phyloP scores from a whole-genome alignment of 83 land plant species.

The Larix sibirica region DNA sequence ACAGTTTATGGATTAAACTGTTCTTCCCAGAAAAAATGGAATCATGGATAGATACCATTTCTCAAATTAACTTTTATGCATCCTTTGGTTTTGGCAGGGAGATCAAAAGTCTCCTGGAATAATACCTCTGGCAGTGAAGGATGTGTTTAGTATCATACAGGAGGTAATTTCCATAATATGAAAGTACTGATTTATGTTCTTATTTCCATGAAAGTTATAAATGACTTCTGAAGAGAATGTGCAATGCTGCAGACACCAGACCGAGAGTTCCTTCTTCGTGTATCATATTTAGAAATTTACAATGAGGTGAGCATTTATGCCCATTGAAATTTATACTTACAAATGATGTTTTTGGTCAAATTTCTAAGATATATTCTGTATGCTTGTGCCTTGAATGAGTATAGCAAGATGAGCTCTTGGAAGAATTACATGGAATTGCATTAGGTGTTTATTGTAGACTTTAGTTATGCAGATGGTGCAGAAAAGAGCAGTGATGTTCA shows the following conservation, averaged over 20 bases:
- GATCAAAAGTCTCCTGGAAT: constrained; percentile 93
- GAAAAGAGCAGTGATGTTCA: background rate
- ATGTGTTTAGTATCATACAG: constrained; percentile 91
- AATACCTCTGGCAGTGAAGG: constrained; percentile 89
- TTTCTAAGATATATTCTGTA: background rate
- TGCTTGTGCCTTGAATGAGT: background rate
- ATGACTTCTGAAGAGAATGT: background rate
- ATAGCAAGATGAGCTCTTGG: constrained; percentile 4
- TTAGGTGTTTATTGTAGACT: constrained; percentile 3
- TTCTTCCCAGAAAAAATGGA: background rate
- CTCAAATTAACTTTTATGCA: background rate
- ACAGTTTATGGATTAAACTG: background rate
- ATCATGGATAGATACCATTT: background rate
- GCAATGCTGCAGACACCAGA: constrained; percentile 67
- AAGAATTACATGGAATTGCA: background rate
- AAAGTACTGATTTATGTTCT: background rate
- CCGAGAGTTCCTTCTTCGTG: constrained; percentile 91
- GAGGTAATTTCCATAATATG: constrained; percentile 50
- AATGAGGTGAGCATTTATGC: constrained; percentile 68
- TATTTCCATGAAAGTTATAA: background rate
- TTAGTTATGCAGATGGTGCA: background rate
- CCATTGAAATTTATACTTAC: background rate
- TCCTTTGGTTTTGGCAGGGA: constrained; percentile 52
- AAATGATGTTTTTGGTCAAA: background rate
- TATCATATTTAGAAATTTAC: constrained; percentile 89